A percentile compares a stretch with the other conserved stretches of the same genome.
phyloP scores from a whole-genome alignment of 2,329 filamentous ascomycete species.

The Exophiala sideris region DNA sequence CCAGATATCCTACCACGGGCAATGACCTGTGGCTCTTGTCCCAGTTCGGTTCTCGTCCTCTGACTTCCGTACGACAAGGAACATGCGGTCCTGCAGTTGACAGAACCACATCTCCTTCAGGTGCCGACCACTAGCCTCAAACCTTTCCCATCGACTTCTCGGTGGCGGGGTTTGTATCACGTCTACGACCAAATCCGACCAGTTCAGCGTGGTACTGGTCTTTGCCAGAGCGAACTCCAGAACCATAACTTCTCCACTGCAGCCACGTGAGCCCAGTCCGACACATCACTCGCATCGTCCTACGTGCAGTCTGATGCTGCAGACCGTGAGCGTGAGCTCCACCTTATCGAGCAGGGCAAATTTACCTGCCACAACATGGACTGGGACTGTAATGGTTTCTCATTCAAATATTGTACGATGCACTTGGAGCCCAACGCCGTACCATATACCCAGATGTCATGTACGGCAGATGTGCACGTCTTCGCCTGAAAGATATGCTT shows the following conservation, averaged over 20 bases:
- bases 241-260: neutral
- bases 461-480: no score
- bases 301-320: neutral
- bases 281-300: conserved; percentile 13
- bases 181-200: no score
- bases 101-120: no score
- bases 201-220: neutral
- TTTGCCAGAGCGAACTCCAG: neutral
- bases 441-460: neutral
- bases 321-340: neutral
- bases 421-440: neutral
- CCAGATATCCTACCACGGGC: no score
- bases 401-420: neutral
- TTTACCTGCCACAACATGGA: neutral
- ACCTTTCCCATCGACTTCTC: no score
- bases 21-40: no score
- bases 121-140: no score
- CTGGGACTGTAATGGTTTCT: neutral
- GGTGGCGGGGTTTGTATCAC: no score
- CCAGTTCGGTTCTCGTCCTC: no score
- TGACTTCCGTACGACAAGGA: no score
- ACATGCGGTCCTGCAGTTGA: no score
- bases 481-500: no score
- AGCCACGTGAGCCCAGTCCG: conserved; percentile 12
- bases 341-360: neutral